Base-by-base conservation (phyloP, 2,329 filamentous ascomycete genomes). In the Ophiostoma piceae region DNA sequence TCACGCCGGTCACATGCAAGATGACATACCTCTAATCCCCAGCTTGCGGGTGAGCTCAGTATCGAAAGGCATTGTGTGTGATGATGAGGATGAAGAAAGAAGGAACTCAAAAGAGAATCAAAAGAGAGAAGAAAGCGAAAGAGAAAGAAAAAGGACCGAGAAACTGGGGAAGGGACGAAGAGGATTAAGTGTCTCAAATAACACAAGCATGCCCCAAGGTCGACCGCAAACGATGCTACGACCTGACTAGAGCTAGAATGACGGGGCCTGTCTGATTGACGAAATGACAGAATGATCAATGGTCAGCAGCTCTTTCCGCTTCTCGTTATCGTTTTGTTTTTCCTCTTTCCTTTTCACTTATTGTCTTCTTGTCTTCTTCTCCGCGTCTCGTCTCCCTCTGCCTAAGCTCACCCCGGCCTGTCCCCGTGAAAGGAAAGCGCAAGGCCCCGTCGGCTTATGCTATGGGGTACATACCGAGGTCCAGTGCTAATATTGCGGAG, bases 41-140 rank as follows among this genome's bases (percentile, higher is more conserved):
- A 87, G 82, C 66, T 81, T 82, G 76, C 84, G 83, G 70, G 85
- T 87, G 72, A 87, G 79, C 75, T 85, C 83, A 72, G 85, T 87
- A 74, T 85, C 77, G 78, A 87, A 83, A 75, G 85, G 84, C 85
- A 87, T 87, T 14, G 29, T 66, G 29, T 6, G 14, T 51, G 19
- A 14, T 29, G 54, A 32, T n/a, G 35, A 9, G 19, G 54, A 7
- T 51, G 39, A n/a, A 14, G 35, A 26, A 12, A 8, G 12, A 67
- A 43, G 41, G 60, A 51, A 29, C 29, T 22, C 68, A 32, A 4
- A 54, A 57, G 7, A 67, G 29, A 37, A 35, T 9, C 2, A 16
- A 67, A 5, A 64, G 67, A 54, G 39, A 65, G 47, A 71, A 32
- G 19, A 57, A n/a, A 47, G 47, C 22, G n/a, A 26, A 5, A 57